Evolutionary conservation across 345 rosid genomes (phyloP), one percentile per base, ranked within the genome.

Genomic region (Linum lewisii): DNA sequence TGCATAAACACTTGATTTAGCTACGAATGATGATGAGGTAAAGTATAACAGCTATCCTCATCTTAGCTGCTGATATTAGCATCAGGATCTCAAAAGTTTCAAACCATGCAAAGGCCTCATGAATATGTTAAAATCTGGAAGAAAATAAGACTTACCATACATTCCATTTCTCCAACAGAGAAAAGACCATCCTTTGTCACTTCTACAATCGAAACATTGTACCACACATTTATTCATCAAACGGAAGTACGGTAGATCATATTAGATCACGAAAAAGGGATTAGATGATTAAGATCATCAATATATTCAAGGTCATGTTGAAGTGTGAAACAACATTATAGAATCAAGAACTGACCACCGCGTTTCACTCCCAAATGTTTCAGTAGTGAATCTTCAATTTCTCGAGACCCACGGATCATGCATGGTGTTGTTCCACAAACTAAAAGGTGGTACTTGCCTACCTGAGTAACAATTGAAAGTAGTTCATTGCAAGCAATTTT

Each of bases 401-500:
- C 97, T 53, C 91, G 77, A 60, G 97, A 90, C 56, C 99, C 96
- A 65, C 86, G 84, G 59, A 94, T 75, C 99, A 90, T 94, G 73
- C 97, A 94, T 69, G 99, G 99, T 65, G 99, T 85, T 50, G 99
- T 94, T 71, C 99, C 96, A 70, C 99, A 94, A 72, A 94, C 99
- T 79, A 94, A 72, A 16, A 94, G 79, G 72, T 94, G 99, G 78
- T 94, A 90, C 77, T 82, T 84, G 65, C 99, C 95, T 5, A 94
- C 97, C 99, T 94, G 74, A 70, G 69, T 65, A 65, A 62, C 32
- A 34, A 69, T 66, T 51, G 47, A 49, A 57, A 57, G 38, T 66
- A 26, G 32, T 38, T 64, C 58, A 62, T 0, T 11, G 47, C 20
- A 19, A 65, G 57, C 20, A 53, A 60, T 63, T 42, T 36, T 58